Percentiles rank a stretch among this genome's conserved stretches.
Conservation (phyloP, 306 rosid genomes). For the Amphicarpaea edgeworthii region DNA sequence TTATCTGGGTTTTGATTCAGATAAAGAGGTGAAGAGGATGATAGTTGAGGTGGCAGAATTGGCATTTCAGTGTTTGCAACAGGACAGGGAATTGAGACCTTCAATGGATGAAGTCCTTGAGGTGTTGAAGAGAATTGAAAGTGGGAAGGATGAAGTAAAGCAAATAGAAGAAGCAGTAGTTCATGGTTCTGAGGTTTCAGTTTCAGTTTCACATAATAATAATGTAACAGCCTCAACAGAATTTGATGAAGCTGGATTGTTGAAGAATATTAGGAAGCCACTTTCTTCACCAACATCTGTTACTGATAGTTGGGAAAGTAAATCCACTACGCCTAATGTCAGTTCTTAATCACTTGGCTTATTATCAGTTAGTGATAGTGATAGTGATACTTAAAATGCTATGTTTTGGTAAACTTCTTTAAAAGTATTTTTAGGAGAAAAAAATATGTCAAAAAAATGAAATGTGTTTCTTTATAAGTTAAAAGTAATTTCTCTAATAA, state of each 20-base stretch:
- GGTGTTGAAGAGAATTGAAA: constrained; percentile 49
- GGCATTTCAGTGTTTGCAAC: constrained; percentile 74
- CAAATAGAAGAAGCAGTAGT: constrained; percentile 29
- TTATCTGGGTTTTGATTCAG: constrained; percentile 55
- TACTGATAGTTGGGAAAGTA: constrained; percentile 61
- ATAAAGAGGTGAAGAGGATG: constrained; percentile 55
- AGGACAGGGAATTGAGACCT: constrained; percentile 70
- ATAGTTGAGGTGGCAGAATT: constrained; percentile 60
- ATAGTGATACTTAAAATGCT: too few relatives aligned
- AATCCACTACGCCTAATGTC: constrained; percentile 48
- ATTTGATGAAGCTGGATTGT: constrained; percentile 45
- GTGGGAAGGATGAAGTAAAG: constrained; percentile 38
- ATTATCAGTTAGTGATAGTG: not conserved
- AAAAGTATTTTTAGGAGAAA: too few relatives aligned
- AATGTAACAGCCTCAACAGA: constrained; percentile 45
- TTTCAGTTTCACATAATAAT: too few relatives aligned
- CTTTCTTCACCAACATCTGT: constrained; percentile 55
- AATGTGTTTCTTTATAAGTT: too few relatives aligned
- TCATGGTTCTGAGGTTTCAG: constrained; percentile 13
- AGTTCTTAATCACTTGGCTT: constrained; percentile 43
- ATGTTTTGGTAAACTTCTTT: too few relatives aligned
- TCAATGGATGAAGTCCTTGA: constrained; percentile 68
- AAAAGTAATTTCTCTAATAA: too few relatives aligned
- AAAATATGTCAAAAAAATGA: too few relatives aligned
- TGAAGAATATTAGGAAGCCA: constrained; percentile 43